Base-by-base conservation (phyloP, 306 rosid species). In the Spatholobus suberectus region DNA sequence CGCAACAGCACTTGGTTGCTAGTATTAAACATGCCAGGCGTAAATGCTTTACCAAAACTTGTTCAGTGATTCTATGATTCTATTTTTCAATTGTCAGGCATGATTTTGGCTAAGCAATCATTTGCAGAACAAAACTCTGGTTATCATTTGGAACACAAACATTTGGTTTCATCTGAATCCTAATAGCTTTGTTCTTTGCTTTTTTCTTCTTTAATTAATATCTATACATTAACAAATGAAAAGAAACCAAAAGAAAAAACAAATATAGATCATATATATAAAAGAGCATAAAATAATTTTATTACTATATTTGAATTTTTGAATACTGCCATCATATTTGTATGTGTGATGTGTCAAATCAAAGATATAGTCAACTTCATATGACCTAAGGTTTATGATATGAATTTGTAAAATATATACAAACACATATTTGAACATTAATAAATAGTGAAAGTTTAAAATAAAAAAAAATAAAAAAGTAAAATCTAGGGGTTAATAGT, bases 71-170 rank as follows among this genome's bases (percentile, higher is more conserved):
- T 18, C 65, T 34, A 63, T 63, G 44, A 15, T 73, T 55, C 5
- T 6, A 15, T 32, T 32, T 47, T 29, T 49, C 24, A 20, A 32
- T 32, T 52, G 29, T 15, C 3, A 6, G 35, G 14, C 37, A 74
- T 6, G 37, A 37, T 38, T 29, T 21, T 52, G 65, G 6, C 78
- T 13, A n/a, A 35, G 34, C 11, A 74, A 57, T 54, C 79, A 55
- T 74, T 54, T 10, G 14, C 51, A 74, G 13, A 74, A 55, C 52
- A 74, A 10, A 54, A 21, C 18, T 74, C 66, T 74, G 27, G 67
- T 34, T 46, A 34, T 4, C 51, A 54, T 14, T 34, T n/a, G 66
- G 46, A 73, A 51, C 63, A 34, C 17, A 51, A 17, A 41, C 55
- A 24, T 46, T 72, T 49, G 46, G 63, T 52, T 2, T 71, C 37